Evolutionary conservation across 495 filamentous ascomycete species (phyloP).

Genomic region (Aspergillus bertholletiae): DNA sequence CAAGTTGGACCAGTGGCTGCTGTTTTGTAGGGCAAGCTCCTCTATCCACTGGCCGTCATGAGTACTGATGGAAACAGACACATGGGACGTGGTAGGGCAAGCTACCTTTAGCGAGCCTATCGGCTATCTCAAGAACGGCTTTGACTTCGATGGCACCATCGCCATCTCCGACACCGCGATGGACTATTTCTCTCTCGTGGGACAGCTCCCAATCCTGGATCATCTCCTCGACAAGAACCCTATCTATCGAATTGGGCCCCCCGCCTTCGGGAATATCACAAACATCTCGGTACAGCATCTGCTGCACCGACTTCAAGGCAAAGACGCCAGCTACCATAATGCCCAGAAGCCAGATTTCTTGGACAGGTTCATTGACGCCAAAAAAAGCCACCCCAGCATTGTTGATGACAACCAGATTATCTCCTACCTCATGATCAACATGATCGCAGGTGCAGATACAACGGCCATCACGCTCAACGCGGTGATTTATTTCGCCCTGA

Average conservation of each 20-base stretch:
- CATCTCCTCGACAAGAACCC: constrained; percentile 58
- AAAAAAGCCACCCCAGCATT: constrained; percentile 23
- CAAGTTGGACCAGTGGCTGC: constrained; percentile 31
- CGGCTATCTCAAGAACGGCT: constrained; percentile 35
- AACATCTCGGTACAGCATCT: constrained; percentile 24
- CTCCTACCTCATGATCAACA: constrained; percentile 39
- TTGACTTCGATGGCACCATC: constrained; percentile 26
- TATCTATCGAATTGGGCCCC: constrained; percentile 20
- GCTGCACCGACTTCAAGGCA: constrained; percentile 14
- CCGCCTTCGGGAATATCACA: constrained; percentile 18
- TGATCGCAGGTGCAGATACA: constrained; percentile 41
- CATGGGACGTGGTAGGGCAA: constrained; percentile 33
- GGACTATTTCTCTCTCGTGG: constrained; percentile 29
- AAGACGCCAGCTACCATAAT: constrained; percentile 16
- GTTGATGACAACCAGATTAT: constrained; percentile 28
- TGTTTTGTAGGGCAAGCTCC: constrained; percentile 26
- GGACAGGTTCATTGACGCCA: constrained; percentile 34
- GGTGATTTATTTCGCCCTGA: constrained; percentile 39
- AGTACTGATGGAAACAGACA: constrained; percentile 15
- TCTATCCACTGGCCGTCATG: no score
- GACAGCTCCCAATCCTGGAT: constrained; percentile 64
- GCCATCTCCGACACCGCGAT: constrained; percentile 12
- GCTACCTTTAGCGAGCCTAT: constrained; percentile 32
- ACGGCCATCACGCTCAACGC: constrained; percentile 32
- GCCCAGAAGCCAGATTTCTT: constrained; percentile 23